Base-by-base conservation (phyloP, 805 yeast genomes). In the Dipodascus albidus region DNA sequence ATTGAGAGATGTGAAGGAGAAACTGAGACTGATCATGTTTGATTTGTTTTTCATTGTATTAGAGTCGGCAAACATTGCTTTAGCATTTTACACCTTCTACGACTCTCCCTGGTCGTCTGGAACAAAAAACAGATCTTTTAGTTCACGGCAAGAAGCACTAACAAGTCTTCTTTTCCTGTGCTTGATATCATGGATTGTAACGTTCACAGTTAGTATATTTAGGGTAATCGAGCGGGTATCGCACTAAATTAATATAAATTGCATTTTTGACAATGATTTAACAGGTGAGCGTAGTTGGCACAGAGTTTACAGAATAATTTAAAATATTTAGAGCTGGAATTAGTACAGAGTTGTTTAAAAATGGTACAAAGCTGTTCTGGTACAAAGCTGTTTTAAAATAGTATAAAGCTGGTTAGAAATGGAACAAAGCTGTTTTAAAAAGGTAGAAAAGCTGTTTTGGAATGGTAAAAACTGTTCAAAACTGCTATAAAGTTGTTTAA, bases 31-130 rank as follows among this genome's bases (percentile, higher is more conserved):
- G 55, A 75, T 91, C 56, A 72, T 89, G 73, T 72, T 89, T 60
- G 99, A 93, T 65, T 72, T 91, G 47, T 69, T 91, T 31, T 88
- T 93, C 67, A 87, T 93, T 57, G 88, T 91, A 21, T 87, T 90
- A 63, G 82, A 89, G n/a, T 79, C 95, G 48, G 96, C 97, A 1
- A 90, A 89, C 65, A 68, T 91, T 53, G 81, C 97, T 2, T 73
- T 91, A 35, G 80, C 96, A 2, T 89, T 89, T 70, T 84, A 88
- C 65, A 82, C 96, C 0, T 71, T 90, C 52, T 85, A 73, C 64
- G 96, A 88, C 64, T 74, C 75, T 48, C 76, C 81, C 60, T 91
- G 97, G 96, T 91, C 87, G 8, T 91, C 90, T 62, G 59, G 55
- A n/a, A 47, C 58, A 11, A 38, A n/a, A 17, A 17, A 38, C 20